Evolutionary conservation across 352 stramenopile species (phyloP).

Genomic region (Phytopythium boreale): DNA sequence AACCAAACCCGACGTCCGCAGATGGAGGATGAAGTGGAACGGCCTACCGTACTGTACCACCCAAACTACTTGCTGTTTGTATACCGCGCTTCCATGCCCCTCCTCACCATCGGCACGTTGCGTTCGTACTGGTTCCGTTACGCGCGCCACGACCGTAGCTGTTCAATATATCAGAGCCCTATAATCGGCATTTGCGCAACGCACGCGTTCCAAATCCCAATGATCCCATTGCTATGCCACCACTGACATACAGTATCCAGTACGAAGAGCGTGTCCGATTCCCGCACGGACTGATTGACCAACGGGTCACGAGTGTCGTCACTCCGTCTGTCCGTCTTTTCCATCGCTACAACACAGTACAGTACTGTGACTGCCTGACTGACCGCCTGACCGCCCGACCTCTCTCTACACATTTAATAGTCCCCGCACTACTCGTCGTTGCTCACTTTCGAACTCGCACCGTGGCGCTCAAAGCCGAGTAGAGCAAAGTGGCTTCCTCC

Average conservation of each 20-base stretch:
- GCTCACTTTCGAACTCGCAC: background rate
- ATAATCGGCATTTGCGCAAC: background rate
- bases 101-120: background rate
- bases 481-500: background rate
- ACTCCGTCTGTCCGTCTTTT: background rate
- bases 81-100: background rate
- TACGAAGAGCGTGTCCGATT: no score
- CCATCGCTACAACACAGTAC: no score
- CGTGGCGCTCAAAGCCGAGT: background rate
- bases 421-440: background rate
- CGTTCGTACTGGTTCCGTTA: background rate
- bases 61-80: constrained; percentile 1
- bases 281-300: no score
- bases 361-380: no score
- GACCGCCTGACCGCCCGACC: no score
- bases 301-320: constrained; percentile 1
- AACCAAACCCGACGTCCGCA: background rate
- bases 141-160: background rate
- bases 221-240: no score
- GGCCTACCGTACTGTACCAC: background rate
- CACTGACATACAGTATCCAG: no score
- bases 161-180: background rate
- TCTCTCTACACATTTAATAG: background rate
- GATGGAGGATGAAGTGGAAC: background rate
- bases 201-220: background rate